A percentile compares a stretch with the other conserved stretches of the same genome.
These are phyloP conservation scores for Apophysomyces sp. DNA, from an alignment of 371 early-diverging fungal genomes.

Conservation along the genomic window DNA sequence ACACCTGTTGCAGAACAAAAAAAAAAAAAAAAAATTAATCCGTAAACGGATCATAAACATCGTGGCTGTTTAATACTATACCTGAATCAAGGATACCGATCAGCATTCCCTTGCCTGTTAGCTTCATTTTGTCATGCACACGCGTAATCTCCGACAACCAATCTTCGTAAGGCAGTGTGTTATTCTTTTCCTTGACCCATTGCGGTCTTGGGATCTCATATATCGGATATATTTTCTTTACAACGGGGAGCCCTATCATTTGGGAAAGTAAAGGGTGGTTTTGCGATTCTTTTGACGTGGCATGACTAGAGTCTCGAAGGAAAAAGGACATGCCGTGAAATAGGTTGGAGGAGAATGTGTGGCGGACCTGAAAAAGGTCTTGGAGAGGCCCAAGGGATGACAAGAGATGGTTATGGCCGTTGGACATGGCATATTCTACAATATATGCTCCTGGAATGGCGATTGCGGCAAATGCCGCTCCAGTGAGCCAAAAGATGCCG, in stretches of 20 bases:
- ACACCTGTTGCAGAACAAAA: too few species aligned
- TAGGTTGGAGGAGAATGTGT: slow-evolving; percentile 22
- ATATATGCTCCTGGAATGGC: slow-evolving; percentile 42
- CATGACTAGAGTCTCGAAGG: slow-evolving; percentile 8
- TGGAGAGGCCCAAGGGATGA: slow-evolving; percentile 2
- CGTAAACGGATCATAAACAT: too few species aligned
- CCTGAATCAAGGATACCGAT: slow-evolving; percentile 32
- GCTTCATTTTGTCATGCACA: slow-evolving; percentile 3
- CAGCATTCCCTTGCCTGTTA: slow-evolving; percentile 20
- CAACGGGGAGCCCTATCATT: slow-evolving; percentile 12
- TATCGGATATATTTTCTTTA: slow-evolving; percentile 29
- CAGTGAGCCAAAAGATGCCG: neutral
- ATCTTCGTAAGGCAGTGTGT: slow-evolving; percentile 9
- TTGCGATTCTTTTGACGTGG: slow-evolving; percentile 1
- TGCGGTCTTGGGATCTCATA: slow-evolving; percentile 29
- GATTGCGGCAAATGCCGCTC: neutral
- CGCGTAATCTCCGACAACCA: slow-evolving; percentile 9
- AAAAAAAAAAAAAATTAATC: too few species aligned
- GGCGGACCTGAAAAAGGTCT: slow-evolving; percentile 20
- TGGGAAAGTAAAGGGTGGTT: slow-evolving; percentile 25
- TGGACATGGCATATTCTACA: slow-evolving; percentile 39
- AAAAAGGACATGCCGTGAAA: slow-evolving; percentile 30
- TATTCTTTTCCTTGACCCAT: slow-evolving; percentile 6
- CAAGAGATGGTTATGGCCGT: slow-evolving; percentile 3
- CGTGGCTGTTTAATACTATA: neutral